Percentiles rank a stretch among this genome's conserved stretches.
Evolutionary conservation across 108 stramenopile genomes (phyloP).

Genomic region (Skeletonema tropicum): DNA sequence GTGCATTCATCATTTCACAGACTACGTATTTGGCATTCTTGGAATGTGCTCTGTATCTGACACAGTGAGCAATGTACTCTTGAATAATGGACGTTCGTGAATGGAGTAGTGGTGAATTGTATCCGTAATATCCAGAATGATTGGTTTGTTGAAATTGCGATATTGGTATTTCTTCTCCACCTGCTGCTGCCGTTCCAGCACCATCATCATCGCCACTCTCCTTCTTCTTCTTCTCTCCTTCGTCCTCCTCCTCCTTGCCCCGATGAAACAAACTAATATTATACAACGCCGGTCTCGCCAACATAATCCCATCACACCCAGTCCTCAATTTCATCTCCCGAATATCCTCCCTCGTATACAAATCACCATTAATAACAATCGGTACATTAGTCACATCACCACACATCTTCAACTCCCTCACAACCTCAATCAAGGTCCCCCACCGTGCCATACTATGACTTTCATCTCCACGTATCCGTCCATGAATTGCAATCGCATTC

Average conservation of each 20-base stretch:
- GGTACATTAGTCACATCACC: conserved; percentile 56
- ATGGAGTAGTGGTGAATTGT: conserved; percentile 60
- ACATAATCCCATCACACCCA: conserved; percentile 87
- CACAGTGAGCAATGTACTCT: conserved; percentile 75
- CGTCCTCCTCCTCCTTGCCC: background rate
- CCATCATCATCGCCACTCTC: background rate
- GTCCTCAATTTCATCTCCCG: conserved; percentile 58
- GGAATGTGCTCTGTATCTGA: conserved; percentile 77
- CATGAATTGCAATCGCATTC: conserved; percentile 95
- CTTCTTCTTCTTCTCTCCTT: background rate
- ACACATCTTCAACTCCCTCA: conserved; percentile 54
- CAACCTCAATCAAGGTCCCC: conserved; percentile 79
- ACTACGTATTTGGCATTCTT: conserved; percentile 96
- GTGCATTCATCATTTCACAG: conserved; percentile 93
- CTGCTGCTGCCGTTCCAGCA: background rate
- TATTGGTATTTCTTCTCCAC: conserved; percentile 12
- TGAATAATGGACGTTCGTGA: conserved; percentile 86
- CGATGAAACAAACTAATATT: conserved; percentile 83
- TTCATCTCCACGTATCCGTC: conserved; percentile 71
- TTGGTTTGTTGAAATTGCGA: conserved; percentile 33
- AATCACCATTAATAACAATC: conserved; percentile 91
- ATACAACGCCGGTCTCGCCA: conserved; percentile 94
- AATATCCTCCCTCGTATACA: conserved; percentile 87
- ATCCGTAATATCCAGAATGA: conserved; percentile 45
- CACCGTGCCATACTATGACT: conserved; percentile 70